Base-by-base conservation (phyloP, 352 stramenopile genomes). In the Phytophthora crassamura region DNA sequence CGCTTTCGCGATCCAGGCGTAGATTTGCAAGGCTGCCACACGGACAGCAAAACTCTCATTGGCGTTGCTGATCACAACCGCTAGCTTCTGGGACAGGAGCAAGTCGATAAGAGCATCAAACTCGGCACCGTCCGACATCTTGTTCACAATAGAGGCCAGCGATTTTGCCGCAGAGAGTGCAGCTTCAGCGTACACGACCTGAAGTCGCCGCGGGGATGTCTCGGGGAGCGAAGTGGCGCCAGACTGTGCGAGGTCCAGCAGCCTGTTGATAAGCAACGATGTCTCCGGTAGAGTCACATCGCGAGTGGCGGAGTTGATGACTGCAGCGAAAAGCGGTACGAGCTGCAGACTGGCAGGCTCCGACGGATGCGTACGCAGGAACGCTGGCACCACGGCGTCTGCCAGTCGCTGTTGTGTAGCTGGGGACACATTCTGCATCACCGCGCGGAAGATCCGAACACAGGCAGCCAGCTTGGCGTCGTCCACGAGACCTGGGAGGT, bases 91-190 rank as follows among this genome's bases (percentile, higher is more conserved):
- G 39, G 86, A 67, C 4, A 95, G 72, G 47, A 95, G 57, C 57
- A 90, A 68, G 28, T 88, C 61, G 43, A 93, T 89, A 10, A 92
- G 72, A 28, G 84, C 72, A 59, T 93, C 80, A 59, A 94, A 91
- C 60, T 93, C 82, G 36, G 82, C 78, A 33, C 86, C 84, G 38
- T 95, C 88, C 30, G 81, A 79, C 80, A 93, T 93, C 50, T 93
- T 94, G 80, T 95, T 95, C 61, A 95, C 78, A 54, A 94, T 91
- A 15, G 88, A 93, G 20, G 84, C 88, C 7, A 95, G 73, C 9
- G 88, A 87, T 54, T 93, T 92, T 39, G 86, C 77, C 0, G 85
- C 72, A 7, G 82, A 90, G 1, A 91, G 64, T 36, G 85, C 80
- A 28, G 81, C 79, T 39, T 91, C 79, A 0, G 63, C 45, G 51